These are phyloP conservation scores for Trametes versicolor DNA, from an alignment of 1,284 basidiomycete species.

Conservation along the genomic window DNA sequence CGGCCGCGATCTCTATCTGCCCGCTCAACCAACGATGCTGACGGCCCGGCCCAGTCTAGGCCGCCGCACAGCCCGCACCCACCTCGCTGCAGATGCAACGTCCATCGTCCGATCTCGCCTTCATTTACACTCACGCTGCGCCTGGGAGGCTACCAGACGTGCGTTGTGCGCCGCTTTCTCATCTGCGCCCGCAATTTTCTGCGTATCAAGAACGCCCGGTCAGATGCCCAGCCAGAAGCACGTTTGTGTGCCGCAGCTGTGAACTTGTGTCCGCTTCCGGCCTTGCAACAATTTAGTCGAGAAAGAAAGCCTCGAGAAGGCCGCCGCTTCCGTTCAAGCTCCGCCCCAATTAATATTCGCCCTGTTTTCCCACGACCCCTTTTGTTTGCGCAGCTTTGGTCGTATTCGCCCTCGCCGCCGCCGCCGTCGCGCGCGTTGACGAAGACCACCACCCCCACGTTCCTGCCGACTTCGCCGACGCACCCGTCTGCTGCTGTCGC, in stretches of 20 bases:
- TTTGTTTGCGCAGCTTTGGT: slow-evolving; percentile 20
- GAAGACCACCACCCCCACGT: slow-evolving; percentile 20
- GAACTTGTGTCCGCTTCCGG: slow-evolving; percentile 22
- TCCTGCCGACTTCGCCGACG: background rate
- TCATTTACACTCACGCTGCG: slow-evolving; percentile 16
- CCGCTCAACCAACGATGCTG: slow-evolving; percentile 11
- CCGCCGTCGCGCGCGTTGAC: slow-evolving; percentile 16
- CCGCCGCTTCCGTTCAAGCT: slow-evolving; percentile 8
- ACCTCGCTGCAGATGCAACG: slow-evolving; percentile 4
- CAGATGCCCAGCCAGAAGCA: slow-evolving; percentile 24
- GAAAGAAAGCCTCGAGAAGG: slow-evolving; percentile 13
- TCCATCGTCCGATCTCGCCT: background rate
- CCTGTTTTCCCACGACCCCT: background rate
- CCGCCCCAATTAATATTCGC: slow-evolving; percentile 4
- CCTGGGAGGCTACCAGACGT: slow-evolving; percentile 12
- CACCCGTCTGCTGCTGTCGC: slow-evolving; percentile 23
- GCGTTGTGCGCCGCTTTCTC: slow-evolving; percentile 18
- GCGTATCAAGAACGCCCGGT: slow-evolving; percentile 24
- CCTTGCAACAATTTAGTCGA: slow-evolving; percentile 17
- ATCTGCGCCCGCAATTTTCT: slow-evolving; percentile 18
- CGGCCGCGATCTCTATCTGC: slow-evolving; percentile 23
- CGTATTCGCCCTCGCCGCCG: slow-evolving; percentile 22
- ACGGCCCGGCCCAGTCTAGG: background rate
- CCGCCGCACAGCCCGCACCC: background rate
- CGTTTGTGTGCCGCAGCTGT: slow-evolving; percentile 21